Evolutionary conservation across 2,329 filamentous ascomycete species (phyloP), one percentile per base, ranked within the genome.

Genomic region (Gliomastix tumulicola): DNA sequence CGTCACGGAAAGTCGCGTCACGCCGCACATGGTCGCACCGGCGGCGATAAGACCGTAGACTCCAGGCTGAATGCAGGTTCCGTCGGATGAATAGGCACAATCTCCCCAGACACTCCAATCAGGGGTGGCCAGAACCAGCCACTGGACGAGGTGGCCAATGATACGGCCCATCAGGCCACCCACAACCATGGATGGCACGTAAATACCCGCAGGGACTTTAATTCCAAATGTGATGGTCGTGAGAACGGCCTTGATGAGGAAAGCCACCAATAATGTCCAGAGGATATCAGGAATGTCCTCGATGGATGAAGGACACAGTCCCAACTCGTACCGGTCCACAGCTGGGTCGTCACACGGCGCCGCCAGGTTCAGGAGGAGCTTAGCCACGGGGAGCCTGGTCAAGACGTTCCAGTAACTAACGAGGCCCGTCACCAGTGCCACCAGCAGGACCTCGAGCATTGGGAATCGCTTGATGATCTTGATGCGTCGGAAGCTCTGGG

Each of bases 121-220:
- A 0, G 88, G 84, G 51, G 81, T 84, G 21, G 72, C 74, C 39
- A 94, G 69, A 6, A 90, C 88, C 36, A 86, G 60, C 61, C 84
- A 88, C 55, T 97, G 90, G 1, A 89, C 79, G 7, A 81, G 59
- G 56, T 97, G 92, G 2, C 92, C 92, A 11, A 95, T 76, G 31
- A 92, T 80, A 7, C 90, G 81, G 21, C 90, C 90, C 66, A 95
- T 82, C 15, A 98, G 67, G 51, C 92, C 92, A 45, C 92, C 92
- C 15, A 97, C 88, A 20, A 97, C 92, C 92, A 98, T 98, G 49
- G 90, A 96, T 4, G 92, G 92, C 3, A 98, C 89, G 50, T 98
- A 98, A 48, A 98, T 96, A 44, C 92, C 92, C 2, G 90, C 88
- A 9, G 92, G 92, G 1, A 97, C 81, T 70, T 97, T 97, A 47